Conservation (phyloP, 345 rosid species). For the Litchi chinensis region DNA sequence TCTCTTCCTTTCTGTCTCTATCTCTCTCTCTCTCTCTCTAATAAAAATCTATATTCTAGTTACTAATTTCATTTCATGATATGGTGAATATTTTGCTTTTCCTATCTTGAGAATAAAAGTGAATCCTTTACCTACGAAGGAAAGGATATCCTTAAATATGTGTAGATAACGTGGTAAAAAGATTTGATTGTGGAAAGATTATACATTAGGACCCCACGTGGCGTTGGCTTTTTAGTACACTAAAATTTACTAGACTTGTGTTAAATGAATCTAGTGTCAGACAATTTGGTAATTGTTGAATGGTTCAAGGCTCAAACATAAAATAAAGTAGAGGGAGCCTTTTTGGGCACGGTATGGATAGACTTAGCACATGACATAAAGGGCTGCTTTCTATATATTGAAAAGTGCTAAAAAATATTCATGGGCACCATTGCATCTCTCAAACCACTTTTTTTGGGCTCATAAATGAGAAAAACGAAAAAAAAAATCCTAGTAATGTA, state of each 20-base stretch:
- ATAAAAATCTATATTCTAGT: background rate
- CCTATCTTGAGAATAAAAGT: background rate
- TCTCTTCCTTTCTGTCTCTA: background rate
- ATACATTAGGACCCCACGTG: background rate
- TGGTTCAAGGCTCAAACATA: background rate
- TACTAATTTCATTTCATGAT: background rate
- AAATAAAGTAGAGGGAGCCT: background rate
- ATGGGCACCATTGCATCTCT: background rate
- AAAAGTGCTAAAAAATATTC: background rate
- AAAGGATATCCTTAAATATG: background rate
- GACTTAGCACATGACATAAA: background rate
- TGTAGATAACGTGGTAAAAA: background rate
- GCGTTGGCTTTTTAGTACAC: background rate
- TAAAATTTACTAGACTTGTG: background rate
- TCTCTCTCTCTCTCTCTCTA: too few relatives aligned
- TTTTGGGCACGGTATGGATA: conserved; percentile 8
- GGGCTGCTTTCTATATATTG: background rate
- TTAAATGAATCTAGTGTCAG: background rate
- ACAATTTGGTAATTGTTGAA: background rate
- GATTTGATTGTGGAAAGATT: conserved; percentile 6
- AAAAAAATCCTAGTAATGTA: conserved; percentile 4
- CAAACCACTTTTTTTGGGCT: conserved; percentile 15
- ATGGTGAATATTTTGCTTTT: background rate
- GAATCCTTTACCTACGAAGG: background rate
- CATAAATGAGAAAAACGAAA: background rate